Evolutionary conservation across 148 eudicot species (phyloP), one percentile per base, ranked within the genome.

Genomic region (Chenopodium suecicum): DNA sequence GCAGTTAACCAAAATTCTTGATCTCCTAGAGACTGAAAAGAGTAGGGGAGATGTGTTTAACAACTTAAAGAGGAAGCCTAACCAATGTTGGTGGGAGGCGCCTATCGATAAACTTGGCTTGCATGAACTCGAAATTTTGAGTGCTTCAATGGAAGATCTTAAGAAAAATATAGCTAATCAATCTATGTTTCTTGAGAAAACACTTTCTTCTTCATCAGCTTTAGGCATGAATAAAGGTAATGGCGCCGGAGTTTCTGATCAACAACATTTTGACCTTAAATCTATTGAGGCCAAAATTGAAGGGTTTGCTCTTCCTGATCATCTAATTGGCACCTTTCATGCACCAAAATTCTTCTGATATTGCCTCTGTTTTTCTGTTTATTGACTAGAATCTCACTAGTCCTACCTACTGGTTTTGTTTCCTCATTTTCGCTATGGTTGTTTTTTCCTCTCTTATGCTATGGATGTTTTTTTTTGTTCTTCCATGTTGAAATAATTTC

Each of bases 51-150:
- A 87, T 6, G 69, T 84, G 56, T 83, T 88, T 10, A 86, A 69
- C 62, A 76, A 76, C 37, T 54, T 85, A 16, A 50, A 29, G 86
- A 86, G 88, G 23, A 88, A 83, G 46, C 44, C 80, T 12, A 77
- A 25, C 58, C 88, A 82, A 65, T 82, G 77, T 46, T 90, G 92
- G 91, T 90, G 92, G 92, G 92, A 90, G 77, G 83, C 87, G 10
- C 90, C 92, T 29, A 75, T 87, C 9, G 87, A 87, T 12, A 79
- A 81, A 72, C 88, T 90, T n/a, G 88, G 80, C 1, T 84, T 82
- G 62, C 78, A 86, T 31, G 91, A 90, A 79, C 87, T 90, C 20
- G 84, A 81, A 65, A 79, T 81, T 27, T 76, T 90, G 44, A 81
- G 81, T 80, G 90, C 90, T 58, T 88, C 92, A 19, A 76, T 90